phyloP scores from a whole-genome alignment of 768 basidiomycete genomes.

The Daedaleopsis nitida region DNA sequence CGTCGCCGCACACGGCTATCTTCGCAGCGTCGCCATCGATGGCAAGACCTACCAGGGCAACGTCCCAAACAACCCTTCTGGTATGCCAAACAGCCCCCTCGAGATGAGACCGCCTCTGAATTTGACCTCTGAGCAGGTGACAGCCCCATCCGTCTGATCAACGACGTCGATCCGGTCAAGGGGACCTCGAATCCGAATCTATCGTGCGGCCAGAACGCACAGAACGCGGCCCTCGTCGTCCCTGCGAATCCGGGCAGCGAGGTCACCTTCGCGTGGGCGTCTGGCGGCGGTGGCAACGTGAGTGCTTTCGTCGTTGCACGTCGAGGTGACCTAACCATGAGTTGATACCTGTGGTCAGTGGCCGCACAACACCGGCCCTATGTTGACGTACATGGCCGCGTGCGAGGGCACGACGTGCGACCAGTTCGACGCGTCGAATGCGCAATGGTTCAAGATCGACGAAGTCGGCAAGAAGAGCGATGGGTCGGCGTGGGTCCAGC shows the following conservation, averaged over 20 bases:
- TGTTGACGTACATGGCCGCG: slow-evolving; percentile 73
- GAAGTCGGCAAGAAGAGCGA: slow-evolving; percentile 30
- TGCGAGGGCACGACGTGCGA: slow-evolving; percentile 61
- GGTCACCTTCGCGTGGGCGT: slow-evolving; percentile 58
- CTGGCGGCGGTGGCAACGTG: slow-evolving; percentile 37
- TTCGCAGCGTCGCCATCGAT: slow-evolving; percentile 43
- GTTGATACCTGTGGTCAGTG: slow-evolving; percentile 31
- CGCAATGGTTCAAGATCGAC: slow-evolving; percentile 45
- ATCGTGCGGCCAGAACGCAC: slow-evolving; percentile 61
- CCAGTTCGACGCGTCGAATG: slow-evolving; percentile 58
- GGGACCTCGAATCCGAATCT: slow-evolving; percentile 54
- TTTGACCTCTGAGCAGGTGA: slow-evolving; percentile 6
- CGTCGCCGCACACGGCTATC: slow-evolving; percentile 47
- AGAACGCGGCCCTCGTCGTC: slow-evolving; percentile 48
- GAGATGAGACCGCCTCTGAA: slow-evolving; percentile 32
- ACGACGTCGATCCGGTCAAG: slow-evolving; percentile 48
- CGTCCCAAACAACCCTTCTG: slow-evolving; percentile 39
- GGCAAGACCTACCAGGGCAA: slow-evolving; percentile 48
- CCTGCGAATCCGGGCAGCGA: slow-evolving; percentile 60
- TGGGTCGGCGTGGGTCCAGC: slow-evolving; percentile 31
- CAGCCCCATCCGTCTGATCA: slow-evolving; percentile 43
- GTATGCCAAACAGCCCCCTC: slow-evolving; percentile 31
- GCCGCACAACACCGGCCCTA: slow-evolving; percentile 66
- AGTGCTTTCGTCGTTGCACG: too few relatives aligned
- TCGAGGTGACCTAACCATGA: background rate